Base-by-base conservation (phyloP, 2,329 filamentous ascomycete genomes). In the Paecilomyces niveus region DNA sequence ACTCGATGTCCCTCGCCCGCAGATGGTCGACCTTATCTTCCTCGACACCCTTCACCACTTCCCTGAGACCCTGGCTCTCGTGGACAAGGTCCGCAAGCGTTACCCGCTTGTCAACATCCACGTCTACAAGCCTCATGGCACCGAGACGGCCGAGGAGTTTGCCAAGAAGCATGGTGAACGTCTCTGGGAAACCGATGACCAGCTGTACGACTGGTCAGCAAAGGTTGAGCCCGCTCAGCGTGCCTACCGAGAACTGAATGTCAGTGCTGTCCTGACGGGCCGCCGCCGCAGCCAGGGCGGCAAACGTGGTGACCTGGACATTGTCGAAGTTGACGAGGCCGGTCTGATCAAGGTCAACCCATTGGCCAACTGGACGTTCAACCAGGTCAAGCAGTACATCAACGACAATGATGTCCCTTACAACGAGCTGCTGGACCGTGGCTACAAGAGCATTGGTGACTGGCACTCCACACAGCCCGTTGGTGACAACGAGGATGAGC, bases 371-470 rank as follows among this genome's bases (percentile, higher is more conserved):
- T 99, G 94, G 94, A 84, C 84, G 51, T 99, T 99, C 78, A 80
- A 85, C 62, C 89, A 97, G 72, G 93, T 99, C 60, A 87, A 92
- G 76, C 81, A 85, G 49, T 99, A 99, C 78, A 85, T 97, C 77
- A 84, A 86, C 67, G 87, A 89, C 69, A 85, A 97, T 80, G 78
- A 91, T 61, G 92, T 99, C 3, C 94, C 94, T 0, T 97, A 96
- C 82, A 99, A 99, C 74, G 86, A 84, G 62, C 84, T 99, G 31
- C 84, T 99, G 53, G 90, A 97, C 77, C 83, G 81, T 60, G 94
- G 94, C n/a, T 99, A 99, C 83, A 97, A 97, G 83, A 96, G 91
- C 64, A 83, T 99, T 62, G 94, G 94, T 62, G 94, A 99, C 81
- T 97, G 92, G 90, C 94, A 99, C 82, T 96, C 92, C 55, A 99